Conservation (phyloP, 768 basidiomycete species). For the Lentinus tigrinus region DNA sequence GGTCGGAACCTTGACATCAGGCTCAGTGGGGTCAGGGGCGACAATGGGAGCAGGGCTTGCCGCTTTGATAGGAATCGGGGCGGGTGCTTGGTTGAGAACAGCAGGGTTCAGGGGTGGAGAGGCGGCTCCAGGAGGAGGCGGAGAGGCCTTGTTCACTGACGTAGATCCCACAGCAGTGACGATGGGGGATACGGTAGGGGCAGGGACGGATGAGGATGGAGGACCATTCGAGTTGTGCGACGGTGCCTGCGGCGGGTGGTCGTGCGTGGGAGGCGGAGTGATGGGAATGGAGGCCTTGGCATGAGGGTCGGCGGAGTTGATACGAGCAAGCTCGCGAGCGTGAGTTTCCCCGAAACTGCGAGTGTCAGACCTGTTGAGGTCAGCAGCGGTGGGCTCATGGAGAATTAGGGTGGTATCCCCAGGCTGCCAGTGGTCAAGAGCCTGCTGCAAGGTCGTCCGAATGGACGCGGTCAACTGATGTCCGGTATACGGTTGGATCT, state of each 20-base stretch:
- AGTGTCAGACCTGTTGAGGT: conserved; percentile 69
- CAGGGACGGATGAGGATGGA: conserved; percentile 1
- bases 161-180: not conserved
- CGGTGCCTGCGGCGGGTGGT: conserved; percentile 13
- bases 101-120: conserved; percentile 32
- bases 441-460: conserved; percentile 73
- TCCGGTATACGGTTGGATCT: conserved; percentile 56
- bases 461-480: conserved; percentile 62
- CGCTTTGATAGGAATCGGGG: conserved; percentile 22
- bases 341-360: conserved; percentile 86
- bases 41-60: conserved; percentile 22
- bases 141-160: conserved; percentile 7
- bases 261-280: conserved; percentile 39
- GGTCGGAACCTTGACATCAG: conserved; percentile 30
- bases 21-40: conserved; percentile 31
- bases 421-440: conserved; percentile 74
- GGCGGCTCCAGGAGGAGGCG: conserved; percentile 13
- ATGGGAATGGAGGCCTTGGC: conserved; percentile 36
- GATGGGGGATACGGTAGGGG: not conserved
- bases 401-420: conserved; percentile 57
- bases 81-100: conserved; percentile 29
- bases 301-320: conserved; percentile 36
- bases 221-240: conserved; percentile 13
- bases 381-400: conserved; percentile 43
- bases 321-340: conserved; percentile 65